Evolutionary conservation across 2,329 filamentous ascomycete species (phyloP).

Genomic region (Beauveria sp.): DNA sequence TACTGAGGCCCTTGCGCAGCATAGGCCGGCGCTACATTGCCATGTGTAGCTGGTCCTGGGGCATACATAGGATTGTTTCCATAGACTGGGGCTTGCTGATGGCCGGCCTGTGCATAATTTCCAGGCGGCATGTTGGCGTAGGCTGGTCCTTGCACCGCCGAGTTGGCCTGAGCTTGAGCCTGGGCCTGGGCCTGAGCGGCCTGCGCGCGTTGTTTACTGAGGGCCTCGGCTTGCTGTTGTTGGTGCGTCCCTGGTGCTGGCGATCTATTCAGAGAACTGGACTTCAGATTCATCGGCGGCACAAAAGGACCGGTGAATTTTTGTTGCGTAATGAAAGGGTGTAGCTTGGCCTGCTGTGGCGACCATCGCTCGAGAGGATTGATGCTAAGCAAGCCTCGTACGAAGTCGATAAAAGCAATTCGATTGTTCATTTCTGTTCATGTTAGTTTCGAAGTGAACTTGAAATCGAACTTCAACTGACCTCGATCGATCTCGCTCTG

Average conservation of each 20-base stretch:
- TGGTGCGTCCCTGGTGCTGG: conserved; percentile 90
- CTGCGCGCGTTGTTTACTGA: conserved; percentile 84
- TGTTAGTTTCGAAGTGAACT: conserved; percentile 2
- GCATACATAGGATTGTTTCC: conserved; percentile 78
- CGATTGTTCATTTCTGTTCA: conserved; percentile 92
- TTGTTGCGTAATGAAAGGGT: conserved; percentile 97
- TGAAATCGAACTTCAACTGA: conserved; percentile 30
- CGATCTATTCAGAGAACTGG: conserved; percentile 75
- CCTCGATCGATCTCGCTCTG: conserved; percentile 92
- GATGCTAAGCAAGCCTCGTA: conserved; percentile 84
- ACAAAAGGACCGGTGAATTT: conserved; percentile 96
- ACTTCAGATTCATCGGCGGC: conserved; percentile 92
- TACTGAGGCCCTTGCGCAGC: conserved; percentile 64
- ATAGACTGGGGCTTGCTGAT: conserved; percentile 60
- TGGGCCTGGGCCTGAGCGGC: conserved; percentile 55
- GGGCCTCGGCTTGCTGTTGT: conserved; percentile 87
- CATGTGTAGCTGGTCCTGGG: conserved; percentile 35
- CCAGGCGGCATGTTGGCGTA: conserved; percentile 46
- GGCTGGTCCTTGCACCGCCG: conserved; percentile 53
- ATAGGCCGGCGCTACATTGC: conserved; percentile 63
- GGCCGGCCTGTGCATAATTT: conserved; percentile 39
- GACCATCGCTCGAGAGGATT: conserved; percentile 97
- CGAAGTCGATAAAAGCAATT: conserved; percentile 95
- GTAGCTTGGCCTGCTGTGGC: conserved; percentile 91
- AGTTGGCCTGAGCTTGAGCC: conserved; percentile 60